Conservation (phyloP, 2,329 filamentous ascomycete genomes). For the Tolypocladium nubicola region DNA sequence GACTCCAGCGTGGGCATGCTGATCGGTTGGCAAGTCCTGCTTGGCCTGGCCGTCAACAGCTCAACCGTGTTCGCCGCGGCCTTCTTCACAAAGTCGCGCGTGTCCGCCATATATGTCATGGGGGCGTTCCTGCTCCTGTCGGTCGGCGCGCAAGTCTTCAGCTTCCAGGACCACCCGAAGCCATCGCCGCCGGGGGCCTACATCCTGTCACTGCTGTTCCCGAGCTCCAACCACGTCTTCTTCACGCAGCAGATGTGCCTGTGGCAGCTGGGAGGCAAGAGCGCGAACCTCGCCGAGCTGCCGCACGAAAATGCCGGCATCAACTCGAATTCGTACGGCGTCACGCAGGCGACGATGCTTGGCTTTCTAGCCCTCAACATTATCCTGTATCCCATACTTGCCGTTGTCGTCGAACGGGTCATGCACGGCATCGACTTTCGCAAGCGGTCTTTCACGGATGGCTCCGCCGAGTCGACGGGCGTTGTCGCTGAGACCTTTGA, state of each 20-base stretch:
- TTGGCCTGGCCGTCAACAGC: conserved; percentile 47
- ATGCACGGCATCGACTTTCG: conserved; percentile 24
- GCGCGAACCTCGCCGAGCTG: conserved; percentile 4
- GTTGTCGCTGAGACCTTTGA: conserved; percentile 10
- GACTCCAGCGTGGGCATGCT: conserved; percentile 17
- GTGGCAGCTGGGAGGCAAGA: conserved; percentile 7
- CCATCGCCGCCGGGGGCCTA: background rate
- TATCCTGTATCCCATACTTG: conserved; percentile 19
- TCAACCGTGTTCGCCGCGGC: conserved; percentile 45
- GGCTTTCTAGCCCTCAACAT: conserved; percentile 21
- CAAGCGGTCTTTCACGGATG: conserved; percentile 13
- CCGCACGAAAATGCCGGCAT: conserved; percentile 4
- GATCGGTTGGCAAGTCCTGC: conserved; percentile 33
- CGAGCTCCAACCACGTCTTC: conserved; percentile 12
- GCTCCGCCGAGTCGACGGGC: conserved; percentile 9
- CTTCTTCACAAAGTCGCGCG: conserved; percentile 23
- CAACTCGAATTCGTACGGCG: conserved; percentile 9
- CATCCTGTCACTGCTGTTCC: conserved; percentile 11
- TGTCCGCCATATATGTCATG: conserved; percentile 19
- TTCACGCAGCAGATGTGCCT: conserved; percentile 13
- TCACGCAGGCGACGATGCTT: conserved; percentile 18
- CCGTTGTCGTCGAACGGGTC: conserved; percentile 19
- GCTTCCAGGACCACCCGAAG: conserved; percentile 4
- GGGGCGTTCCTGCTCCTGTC: conserved; percentile 17
- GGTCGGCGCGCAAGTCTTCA: conserved; percentile 8